These are phyloP conservation scores for Neurospora hispaniola DNA, from an alignment of 495 filamentous ascomycete genomes.

Conservation along the genomic window DNA sequence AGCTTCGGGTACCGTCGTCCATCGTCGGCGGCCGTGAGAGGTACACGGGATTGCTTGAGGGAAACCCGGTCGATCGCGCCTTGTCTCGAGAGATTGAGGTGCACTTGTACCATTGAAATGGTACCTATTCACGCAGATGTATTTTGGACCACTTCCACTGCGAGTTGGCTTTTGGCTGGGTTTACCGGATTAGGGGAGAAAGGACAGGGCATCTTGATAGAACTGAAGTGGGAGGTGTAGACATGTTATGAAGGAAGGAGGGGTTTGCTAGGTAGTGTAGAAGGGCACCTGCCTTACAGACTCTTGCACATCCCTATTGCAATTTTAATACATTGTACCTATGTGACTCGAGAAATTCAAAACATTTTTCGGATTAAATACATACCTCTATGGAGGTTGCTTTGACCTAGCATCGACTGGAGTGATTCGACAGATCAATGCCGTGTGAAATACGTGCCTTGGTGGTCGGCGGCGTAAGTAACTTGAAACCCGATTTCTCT, in stretches of 20 bases:
- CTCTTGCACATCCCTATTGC: no score
- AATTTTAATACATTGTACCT: no score
- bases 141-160: background rate
- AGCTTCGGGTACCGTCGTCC: background rate
- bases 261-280: no score
- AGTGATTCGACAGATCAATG: background rate
- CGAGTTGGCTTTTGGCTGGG: no score
- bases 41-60: background rate
- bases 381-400: background rate
- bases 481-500: background rate
- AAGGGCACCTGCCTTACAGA: no score
- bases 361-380: no score
- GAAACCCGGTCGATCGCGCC: background rate
- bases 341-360: no score
- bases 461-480: background rate
- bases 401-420: background rate
- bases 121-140: background rate
- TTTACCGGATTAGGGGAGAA: background rate
- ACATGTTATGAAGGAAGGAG: no score
- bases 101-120: background rate
- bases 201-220: no score
- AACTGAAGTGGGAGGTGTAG: no score
- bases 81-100: background rate
- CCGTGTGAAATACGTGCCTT: background rate
- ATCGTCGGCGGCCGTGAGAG: background rate